Percentiles rank a stretch among this genome's conserved stretches.
phyloP scores from a whole-genome alignment of 148 eudicot genomes.

The Chenopodium album region DNA sequence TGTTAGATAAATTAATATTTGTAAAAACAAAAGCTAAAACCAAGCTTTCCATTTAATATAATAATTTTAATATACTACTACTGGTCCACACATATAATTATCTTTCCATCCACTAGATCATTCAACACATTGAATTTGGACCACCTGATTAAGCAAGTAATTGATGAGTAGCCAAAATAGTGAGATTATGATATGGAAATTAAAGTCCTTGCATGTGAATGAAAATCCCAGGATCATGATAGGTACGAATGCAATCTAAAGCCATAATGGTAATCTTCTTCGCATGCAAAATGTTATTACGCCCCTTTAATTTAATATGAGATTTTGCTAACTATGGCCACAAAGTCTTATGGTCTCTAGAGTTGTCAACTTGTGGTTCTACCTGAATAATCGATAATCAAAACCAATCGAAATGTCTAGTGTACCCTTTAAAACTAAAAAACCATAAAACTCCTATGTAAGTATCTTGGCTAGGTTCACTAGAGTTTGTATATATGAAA shows the following conservation, averaged over 20 bases:
- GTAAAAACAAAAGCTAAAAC: too few relatives aligned
- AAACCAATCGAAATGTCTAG: too few relatives aligned
- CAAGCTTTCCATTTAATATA: too few relatives aligned
- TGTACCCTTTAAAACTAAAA: too few relatives aligned
- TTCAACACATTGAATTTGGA: slow-evolving; percentile 28
- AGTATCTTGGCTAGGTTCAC: too few relatives aligned
- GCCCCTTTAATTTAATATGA: too few relatives aligned
- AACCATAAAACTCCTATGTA: too few relatives aligned
- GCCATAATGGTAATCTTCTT: slow-evolving; percentile 10
- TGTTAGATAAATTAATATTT: too few relatives aligned
- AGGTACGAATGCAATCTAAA: slow-evolving; percentile 22
- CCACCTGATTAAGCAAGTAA: slow-evolving; percentile 18
- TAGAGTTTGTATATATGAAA: too few relatives aligned
- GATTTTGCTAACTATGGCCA: background rate
- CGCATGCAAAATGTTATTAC: background rate
- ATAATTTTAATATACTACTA: too few relatives aligned
- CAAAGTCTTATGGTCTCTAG: background rate
- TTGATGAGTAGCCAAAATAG: slow-evolving; percentile 2
- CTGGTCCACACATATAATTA: background rate
- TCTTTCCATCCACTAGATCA: background rate
- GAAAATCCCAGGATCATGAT: slow-evolving; percentile 29
- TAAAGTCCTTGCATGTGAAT: slow-evolving; percentile 30
- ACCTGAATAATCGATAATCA: too few relatives aligned
- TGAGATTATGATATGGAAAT: slow-evolving; percentile 16
- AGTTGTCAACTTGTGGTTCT: too few relatives aligned